Base-by-base conservation (phyloP, 179 eudicot species). In the Spinacia oleracea region DNA sequence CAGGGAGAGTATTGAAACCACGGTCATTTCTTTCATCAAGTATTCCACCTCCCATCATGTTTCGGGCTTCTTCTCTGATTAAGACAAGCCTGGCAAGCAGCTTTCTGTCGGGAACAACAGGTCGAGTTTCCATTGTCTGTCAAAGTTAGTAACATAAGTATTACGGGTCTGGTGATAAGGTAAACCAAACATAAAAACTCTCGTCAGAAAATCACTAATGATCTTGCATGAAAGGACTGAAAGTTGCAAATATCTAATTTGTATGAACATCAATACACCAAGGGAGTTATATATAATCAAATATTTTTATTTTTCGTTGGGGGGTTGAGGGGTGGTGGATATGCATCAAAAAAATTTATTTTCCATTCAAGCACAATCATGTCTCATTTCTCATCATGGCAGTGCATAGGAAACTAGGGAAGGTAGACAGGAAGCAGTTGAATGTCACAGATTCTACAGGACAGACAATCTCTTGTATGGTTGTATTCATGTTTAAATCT, bases 11-110 rank as follows among this genome's bases (percentile, higher is more conserved):
- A 80, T 35, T 90, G 63, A 96, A 87, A 79, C 99, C 99, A 71
- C 94, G 97, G 71, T 89, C 92, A 85, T 96, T 96, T 89, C 98
- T 90, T 84, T 96, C 99, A 79, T 96, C 97, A 72, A 91, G 87
- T 66, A 96, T 89, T 81, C 99, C 98, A 81, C 99, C 99, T 74
- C 99, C 99, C 96, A 93, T 85, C 99, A 95, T 93, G 84, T 88
- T 90, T 73, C 98, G 86, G 80, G 98, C 98, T 88, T 95, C 98
- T 84, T 95, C 98, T 91, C 98, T 90, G 83, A 93, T 90, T 75
- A 96, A 85, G 85, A 96, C 99, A 62, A 96, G 97, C 84, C 98
- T 91, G 46, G 98, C 98, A 73, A 95, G 93, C 75, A 95, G 88
- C 97, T 93, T 96, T 76, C 98, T 79, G 74, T 93, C 98, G 64